Evolutionary conservation across 306 rosid species (phyloP), one percentile per base, ranked within the genome.

Genomic region (Cicer chorassanicum): DNA sequence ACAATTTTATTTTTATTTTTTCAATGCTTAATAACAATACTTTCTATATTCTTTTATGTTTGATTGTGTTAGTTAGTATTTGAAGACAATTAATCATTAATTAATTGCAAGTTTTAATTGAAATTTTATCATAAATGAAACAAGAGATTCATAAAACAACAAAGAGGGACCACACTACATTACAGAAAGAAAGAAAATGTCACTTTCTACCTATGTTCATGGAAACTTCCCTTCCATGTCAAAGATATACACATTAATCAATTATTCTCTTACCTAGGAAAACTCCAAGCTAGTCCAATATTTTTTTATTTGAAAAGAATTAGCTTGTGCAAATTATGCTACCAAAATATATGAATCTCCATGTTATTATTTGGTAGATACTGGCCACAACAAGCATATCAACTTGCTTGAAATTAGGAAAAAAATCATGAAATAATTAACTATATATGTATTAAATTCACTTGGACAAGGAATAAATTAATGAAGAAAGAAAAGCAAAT

Each of bases 201-300:
- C 70, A 38, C 38, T 55, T 2, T 40, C 65, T 7, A 0, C 40
- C 19, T 11, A 56, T 15, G 40, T 74, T 74, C 84, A 7, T 41
- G 73, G 80, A 80, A 80, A 60, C 50, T 74, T 68, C 66, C 78
- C 18, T 65, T 40, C 45, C 38, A 19, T 70, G 24, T 51, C 4
- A 65, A 4, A 45, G 7, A 34, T 59, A 68, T 68, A 50, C 16
- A 44, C 0, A 6, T 36, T 67, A 12, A 56, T 45, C 56, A 46
- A 16, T 46, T 39, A 57, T 16, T 38, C 43, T 54, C 34, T 0
- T 54, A 51, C 29, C 21, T 15, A 43, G 12, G 49, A 78, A 63
- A 64, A 44, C 4, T 72, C 73, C 16, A 63, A 18, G 51, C n/a
- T 60, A 54, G 16, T 66, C 59, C 80, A 15, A 60, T 13, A 2